A percentile compares a stretch with the other conserved stretches of the same genome.
Conservation (phyloP, 2,329 filamentous ascomycete species). For the Colletotrichum sp. region DNA sequence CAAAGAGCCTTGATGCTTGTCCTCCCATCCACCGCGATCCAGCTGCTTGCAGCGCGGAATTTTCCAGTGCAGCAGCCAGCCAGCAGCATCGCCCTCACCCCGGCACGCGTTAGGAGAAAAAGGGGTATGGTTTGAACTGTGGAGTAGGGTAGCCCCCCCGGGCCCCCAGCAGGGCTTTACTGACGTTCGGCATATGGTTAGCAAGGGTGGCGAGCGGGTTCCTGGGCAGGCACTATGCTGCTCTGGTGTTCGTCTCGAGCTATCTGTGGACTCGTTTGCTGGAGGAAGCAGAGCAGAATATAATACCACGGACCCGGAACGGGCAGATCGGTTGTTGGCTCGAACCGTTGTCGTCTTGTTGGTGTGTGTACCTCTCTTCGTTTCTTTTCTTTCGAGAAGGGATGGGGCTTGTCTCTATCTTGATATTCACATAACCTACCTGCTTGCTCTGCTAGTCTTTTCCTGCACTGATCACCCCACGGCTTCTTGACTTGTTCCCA, state of each 20-base stretch:
- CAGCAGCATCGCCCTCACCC: background rate
- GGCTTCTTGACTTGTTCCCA: background rate
- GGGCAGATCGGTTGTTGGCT: background rate
- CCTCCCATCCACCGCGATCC: background rate
- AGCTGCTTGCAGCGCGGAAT: background rate
- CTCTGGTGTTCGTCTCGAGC: background rate
- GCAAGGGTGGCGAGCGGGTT: background rate
- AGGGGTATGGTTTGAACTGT: constrained; percentile 6
- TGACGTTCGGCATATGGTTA: background rate
- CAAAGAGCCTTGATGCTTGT: background rate
- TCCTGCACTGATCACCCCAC: background rate
- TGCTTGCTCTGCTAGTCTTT: background rate
- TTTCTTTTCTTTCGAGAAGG: background rate
- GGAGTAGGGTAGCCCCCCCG: background rate
- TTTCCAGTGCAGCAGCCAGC: background rate
- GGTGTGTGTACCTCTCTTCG: background rate
- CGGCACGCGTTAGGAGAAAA: background rate
- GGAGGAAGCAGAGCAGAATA: background rate
- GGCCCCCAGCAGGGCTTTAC: background rate
- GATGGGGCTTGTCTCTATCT: constrained; percentile 6
- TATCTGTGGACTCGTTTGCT: background rate
- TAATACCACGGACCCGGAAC: background rate
- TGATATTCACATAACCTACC: background rate
- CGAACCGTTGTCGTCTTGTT: background rate
- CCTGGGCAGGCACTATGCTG: background rate